Evolutionary conservation across 192 early-diverging fungal species (phyloP), one percentile per base, ranked within the genome.

Genomic region (Dissophora globulifera): DNA sequence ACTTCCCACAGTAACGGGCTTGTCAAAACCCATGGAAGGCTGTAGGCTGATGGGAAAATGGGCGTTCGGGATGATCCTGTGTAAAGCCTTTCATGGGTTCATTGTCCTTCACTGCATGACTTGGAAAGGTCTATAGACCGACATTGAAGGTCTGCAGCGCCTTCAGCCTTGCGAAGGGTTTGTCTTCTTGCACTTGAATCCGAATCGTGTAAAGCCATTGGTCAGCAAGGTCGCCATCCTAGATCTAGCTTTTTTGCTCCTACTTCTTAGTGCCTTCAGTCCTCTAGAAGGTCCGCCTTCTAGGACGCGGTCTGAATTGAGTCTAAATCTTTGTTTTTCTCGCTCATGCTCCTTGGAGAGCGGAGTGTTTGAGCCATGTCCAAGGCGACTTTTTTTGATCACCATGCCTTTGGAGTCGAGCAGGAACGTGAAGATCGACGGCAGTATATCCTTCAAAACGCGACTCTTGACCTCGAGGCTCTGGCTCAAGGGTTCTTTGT

Each of bases 141-240:
- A 56, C 62, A 55, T 65, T 55, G 62, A 65, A 55, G 62, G 62
- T 65, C 52, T 65, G 52, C 62, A 65, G 64, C 43, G 20, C 51
- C 54, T 58, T 45, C 19, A 42, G 16, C 48, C 29, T 65, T 65
- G 25, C 55, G 22, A 41, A 65, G 50, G 51, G 54, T 57, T 54
- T 67, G 52, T 52, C 62, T 65, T 43, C 62, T 41, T 65, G 64
- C 29, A 54, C 54, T 55, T 25, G 43, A 55, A 57, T 56, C 50
- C 45, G 54, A 67, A 67, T 67, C 64, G 64, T 57, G 64, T 50
- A 27, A 57, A 58, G 13, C 54, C 43, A 38, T 48, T 68, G 56
- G 49, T 52, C 57, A 59, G 66, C 57, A 69, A 40, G 66, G 66
- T 57, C 51, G 38, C 66, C 66, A 69, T 69, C 40, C 50, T 52